A percentile compares a stretch with the other conserved stretches of the same genome.
These are phyloP conservation scores for Aspergillus fumigatus DNA, from an alignment of 2,329 filamentous ascomycete genomes.

Conservation along the genomic window DNA sequence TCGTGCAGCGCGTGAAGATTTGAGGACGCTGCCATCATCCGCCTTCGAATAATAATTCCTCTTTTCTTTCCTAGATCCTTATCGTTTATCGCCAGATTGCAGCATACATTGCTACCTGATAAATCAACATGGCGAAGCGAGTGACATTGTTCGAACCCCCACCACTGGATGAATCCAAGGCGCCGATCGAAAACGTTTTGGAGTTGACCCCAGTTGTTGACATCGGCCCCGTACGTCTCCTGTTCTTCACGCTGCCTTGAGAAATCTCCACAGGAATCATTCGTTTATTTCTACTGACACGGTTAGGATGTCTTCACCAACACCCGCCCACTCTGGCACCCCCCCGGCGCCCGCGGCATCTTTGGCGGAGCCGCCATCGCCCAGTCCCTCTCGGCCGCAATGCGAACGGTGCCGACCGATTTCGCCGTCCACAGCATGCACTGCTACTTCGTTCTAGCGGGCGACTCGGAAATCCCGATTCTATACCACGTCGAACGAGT, in stretches of 20 bases:
- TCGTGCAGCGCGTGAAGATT: background rate
- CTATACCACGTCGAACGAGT: constrained; percentile 94
- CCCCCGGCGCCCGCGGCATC: constrained; percentile 84
- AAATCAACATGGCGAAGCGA: constrained; percentile 26
- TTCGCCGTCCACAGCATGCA: constrained; percentile 95
- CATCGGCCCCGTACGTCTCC: constrained; percentile 53
- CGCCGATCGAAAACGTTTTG: constrained; percentile 82
- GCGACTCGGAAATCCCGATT: constrained; percentile 77
- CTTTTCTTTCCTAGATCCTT: background rate
- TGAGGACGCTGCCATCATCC: background rate
- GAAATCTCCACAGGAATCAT: background rate
- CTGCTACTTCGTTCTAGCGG: constrained; percentile 96
- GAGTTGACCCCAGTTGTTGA: constrained; percentile 71
- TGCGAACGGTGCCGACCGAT: constrained; percentile 72
- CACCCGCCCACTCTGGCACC: constrained; percentile 85
- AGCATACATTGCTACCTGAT: background rate
- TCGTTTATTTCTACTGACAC: constrained; percentile 4
- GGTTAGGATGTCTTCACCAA: constrained; percentile 87
- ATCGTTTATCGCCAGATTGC: background rate
- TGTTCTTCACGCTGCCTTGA: background rate
- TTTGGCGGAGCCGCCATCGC: constrained; percentile 92
- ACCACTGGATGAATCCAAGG: constrained; percentile 65
- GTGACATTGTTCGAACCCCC: constrained; percentile 70
- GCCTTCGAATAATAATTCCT: background rate
- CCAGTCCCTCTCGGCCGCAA: constrained; percentile 81